phyloP scores from a whole-genome alignment of 2,329 filamentous ascomycete species.

The Ophiostoma sp. region DNA sequence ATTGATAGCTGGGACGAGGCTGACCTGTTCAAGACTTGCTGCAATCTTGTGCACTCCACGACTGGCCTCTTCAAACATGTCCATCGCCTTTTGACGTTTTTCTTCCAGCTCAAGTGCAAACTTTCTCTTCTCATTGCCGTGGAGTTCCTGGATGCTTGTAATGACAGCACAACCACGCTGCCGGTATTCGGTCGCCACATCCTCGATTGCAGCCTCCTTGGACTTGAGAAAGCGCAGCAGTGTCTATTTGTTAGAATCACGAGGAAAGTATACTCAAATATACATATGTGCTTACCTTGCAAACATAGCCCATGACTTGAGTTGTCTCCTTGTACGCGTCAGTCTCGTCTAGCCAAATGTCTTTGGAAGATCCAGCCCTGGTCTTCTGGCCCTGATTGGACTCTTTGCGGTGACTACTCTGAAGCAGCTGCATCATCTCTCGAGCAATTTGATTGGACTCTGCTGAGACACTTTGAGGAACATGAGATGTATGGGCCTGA shows the following conservation, averaged over 20 bases:
- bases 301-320: conserved; percentile 27
- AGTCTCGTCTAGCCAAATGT: conserved; percentile 23
- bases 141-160: conserved; percentile 15
- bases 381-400: background rate
- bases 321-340: conserved; percentile 26
- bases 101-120: conserved; percentile 12
- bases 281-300: conserved; percentile 20
- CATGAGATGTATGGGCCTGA: background rate
- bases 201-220: conserved; percentile 26
- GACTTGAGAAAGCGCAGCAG: conserved; percentile 27
- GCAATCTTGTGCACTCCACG: conserved; percentile 13
- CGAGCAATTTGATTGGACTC: conserved; percentile 14
- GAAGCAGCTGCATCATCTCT: conserved; percentile 24
- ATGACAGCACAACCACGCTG: conserved; percentile 23
- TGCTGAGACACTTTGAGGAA: background rate
- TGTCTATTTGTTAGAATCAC: conserved; percentile 17
- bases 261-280: background rate
- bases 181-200: conserved; percentile 25
- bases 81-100: background rate
- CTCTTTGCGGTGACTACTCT: background rate
- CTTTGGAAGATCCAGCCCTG: background rate
- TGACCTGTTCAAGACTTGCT: conserved; percentile 12
- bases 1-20: conserved; percentile 18
- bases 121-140: conserved; percentile 5
- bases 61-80: conserved; percentile 9